Base-by-base conservation (phyloP, 208 protist species). In the Herpetomonas tarakana region DNA sequence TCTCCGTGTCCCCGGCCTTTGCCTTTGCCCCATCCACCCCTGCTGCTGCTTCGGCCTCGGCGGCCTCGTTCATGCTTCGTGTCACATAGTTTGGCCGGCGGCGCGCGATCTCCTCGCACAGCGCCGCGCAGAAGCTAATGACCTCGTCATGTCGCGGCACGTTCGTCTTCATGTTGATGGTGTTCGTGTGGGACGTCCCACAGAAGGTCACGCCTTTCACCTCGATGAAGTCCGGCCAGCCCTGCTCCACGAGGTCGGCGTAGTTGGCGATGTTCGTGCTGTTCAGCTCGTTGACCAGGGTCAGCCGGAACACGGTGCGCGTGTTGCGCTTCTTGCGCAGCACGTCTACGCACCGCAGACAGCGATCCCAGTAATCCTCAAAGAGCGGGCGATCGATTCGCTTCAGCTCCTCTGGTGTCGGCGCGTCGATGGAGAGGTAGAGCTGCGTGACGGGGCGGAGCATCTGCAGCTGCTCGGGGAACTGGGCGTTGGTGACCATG, bases 221-320 rank as follows among this genome's bases (percentile, higher is more conserved):
- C 53, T 98, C 96, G 56, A 98, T 93, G 62, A 98, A 97, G 71
- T 97, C 86, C 3, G 96, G 96, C 79, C 82, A 78, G 0, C 94
- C 96, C 45, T 88, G 73, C 58, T 82, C 57, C n/a, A 98, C 86
- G 11, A 98, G 65, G 39, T 96, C 78, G 2, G 89, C 92, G 68
- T 92, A 87, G 31, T 82, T 72, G 22, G 65, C 55, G 28, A 88
- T 64, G 55, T 93, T 86, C 27, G 79, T 68, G 0, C 38, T 74
- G 70, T 99, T 98, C 74, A 92, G 98, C 24, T 82, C 65, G 66
- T 98, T 98, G 11, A 99, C 93, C 16, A 98, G 72, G 9, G 97
- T 99, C 21, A 99, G 77, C 0, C 97, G 88, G 78, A 98, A 98
- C 27, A 99, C 97, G 2, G 97, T 98, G 19, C 97, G 85, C 71